These are phyloP conservation scores for Aspergillus versicolor DNA, from an alignment of 2,329 filamentous ascomycete genomes.

Conservation along the genomic window DNA sequence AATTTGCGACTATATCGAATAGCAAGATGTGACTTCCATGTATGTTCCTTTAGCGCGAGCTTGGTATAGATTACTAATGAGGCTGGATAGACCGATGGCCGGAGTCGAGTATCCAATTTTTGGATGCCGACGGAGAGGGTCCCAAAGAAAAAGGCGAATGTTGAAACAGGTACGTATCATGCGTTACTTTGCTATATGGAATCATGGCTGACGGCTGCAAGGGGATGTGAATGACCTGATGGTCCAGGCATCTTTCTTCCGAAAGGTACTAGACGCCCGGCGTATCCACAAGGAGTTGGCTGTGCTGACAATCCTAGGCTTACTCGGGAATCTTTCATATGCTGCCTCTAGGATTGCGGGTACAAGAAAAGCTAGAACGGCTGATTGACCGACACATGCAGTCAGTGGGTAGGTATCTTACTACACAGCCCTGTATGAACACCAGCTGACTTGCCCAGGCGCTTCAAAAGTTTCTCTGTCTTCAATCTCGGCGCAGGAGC, in stretches of 20 bases:
- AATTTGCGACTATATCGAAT: constrained; percentile 18
- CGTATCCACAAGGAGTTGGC: background rate
- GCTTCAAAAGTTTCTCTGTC: constrained; percentile 82
- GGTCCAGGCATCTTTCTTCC: constrained; percentile 69
- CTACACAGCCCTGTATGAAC: constrained; percentile 2
- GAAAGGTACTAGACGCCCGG: constrained; percentile 57
- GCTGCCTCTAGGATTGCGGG: constrained; percentile 78
- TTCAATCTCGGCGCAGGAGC: constrained; percentile 75
- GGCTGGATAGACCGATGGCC: constrained; percentile 52
- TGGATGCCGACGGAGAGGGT: constrained; percentile 78
- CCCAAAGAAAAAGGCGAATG: constrained; percentile 52
- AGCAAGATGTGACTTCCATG: constrained; percentile 33
- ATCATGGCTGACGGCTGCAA: constrained; percentile 15
- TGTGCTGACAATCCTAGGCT: constrained; percentile 51
- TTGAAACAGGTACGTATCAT: constrained; percentile 39
- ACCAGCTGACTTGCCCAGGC: constrained; percentile 44
- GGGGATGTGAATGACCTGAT: constrained; percentile 67
- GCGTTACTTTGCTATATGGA: background rate
- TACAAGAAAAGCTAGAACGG: constrained; percentile 82
- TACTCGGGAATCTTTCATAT: constrained; percentile 91
- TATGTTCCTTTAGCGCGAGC: constrained; percentile 25
- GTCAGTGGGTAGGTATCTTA: constrained; percentile 57
- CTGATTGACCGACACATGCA: constrained; percentile 90
- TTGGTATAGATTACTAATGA: background rate
- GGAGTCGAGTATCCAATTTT: constrained; percentile 67